These are phyloP conservation scores for Kurtzmaniella natalensis DNA, from an alignment of 1,139 yeast genomes.

Conservation along the genomic window DNA sequence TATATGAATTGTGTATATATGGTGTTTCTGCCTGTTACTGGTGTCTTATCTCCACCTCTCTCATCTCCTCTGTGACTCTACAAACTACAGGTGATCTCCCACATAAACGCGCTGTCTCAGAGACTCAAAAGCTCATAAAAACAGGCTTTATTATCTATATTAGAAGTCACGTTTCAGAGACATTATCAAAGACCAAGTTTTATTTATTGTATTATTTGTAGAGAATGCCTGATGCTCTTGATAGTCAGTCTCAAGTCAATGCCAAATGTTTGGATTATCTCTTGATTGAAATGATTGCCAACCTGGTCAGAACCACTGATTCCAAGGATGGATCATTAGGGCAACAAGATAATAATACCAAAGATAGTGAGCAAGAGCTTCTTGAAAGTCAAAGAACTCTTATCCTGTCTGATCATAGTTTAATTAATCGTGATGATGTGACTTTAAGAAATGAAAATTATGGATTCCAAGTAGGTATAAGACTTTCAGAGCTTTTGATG, in stretches of 20 bases:
- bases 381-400: slow-evolving; percentile 42
- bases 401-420: slow-evolving; percentile 30
- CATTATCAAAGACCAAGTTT: too few species aligned
- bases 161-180: too few species aligned
- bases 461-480: slow-evolving; percentile 73
- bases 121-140: too few species aligned
- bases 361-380: slow-evolving; percentile 4
- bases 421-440: slow-evolving; percentile 47
- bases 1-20: too few species aligned
- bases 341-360: slow-evolving; percentile 11
- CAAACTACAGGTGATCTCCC: too few species aligned
- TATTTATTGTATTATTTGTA: too few species aligned
- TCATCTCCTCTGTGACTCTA: too few species aligned
- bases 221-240: slow-evolving; percentile 14
- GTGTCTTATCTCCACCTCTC: too few species aligned
- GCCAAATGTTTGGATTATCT: slow-evolving; percentile 54
- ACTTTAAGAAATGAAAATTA: slow-evolving; percentile 58
- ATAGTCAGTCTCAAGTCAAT: slow-evolving; percentile 33
- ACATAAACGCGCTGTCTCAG: too few species aligned
- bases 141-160: too few species aligned
- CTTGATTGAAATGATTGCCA: slow-evolving; percentile 71
- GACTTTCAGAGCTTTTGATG: slow-evolving; percentile 68
- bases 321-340: slow-evolving; percentile 9
- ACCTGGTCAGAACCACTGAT: slow-evolving; percentile 50
- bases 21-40: too few species aligned